Evolutionary conservation across 2,329 filamentous ascomycete species (phyloP).

Genomic region (Neurospora sp.): DNA sequence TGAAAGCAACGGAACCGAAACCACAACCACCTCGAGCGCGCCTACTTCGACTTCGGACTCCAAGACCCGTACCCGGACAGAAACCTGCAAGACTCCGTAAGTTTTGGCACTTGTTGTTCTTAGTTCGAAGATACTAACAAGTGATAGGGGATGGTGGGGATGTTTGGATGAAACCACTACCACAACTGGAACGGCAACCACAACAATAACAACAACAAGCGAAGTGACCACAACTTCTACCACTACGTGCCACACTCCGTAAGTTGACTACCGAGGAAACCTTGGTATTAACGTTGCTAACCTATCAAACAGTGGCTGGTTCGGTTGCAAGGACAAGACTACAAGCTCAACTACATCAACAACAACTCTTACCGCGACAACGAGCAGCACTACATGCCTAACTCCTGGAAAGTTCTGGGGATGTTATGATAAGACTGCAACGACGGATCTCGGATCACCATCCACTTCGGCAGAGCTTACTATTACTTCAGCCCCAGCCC

Average conservation of each 20-base stretch:
- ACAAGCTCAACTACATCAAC: slow-evolving; percentile 27
- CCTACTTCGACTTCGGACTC: slow-evolving; percentile 37
- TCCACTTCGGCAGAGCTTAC: slow-evolving; percentile 14
- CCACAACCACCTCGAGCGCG: slow-evolving; percentile 52
- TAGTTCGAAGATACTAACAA: slow-evolving; percentile 3
- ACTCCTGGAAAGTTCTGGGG: slow-evolving; percentile 49
- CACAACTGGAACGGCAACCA: slow-evolving; percentile 28
- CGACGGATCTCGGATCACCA: slow-evolving; percentile 16
- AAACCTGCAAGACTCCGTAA: slow-evolving; percentile 73
- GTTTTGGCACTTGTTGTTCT: background rate
- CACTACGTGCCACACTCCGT: slow-evolving; percentile 28
- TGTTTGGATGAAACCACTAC: slow-evolving; percentile 58
- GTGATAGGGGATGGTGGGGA: slow-evolving; percentile 65
- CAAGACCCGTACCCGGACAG: slow-evolving; percentile 60
- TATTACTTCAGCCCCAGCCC: slow-evolving; percentile 18
- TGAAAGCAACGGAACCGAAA: slow-evolving; percentile 79
- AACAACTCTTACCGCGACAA: slow-evolving; percentile 23
- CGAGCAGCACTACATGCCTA: slow-evolving; percentile 31
- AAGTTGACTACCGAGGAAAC: slow-evolving; percentile 31
- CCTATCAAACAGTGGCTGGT: slow-evolving; percentile 39
- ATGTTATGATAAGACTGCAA: slow-evolving; percentile 31
- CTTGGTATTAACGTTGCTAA: slow-evolving; percentile 47
- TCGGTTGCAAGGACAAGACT: slow-evolving; percentile 50
- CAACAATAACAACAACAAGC: slow-evolving; percentile 29
- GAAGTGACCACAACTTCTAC: slow-evolving; percentile 34